phyloP scores from a whole-genome alignment of 1,284 basidiomycete species.

The Cryptococcus sp. region DNA sequence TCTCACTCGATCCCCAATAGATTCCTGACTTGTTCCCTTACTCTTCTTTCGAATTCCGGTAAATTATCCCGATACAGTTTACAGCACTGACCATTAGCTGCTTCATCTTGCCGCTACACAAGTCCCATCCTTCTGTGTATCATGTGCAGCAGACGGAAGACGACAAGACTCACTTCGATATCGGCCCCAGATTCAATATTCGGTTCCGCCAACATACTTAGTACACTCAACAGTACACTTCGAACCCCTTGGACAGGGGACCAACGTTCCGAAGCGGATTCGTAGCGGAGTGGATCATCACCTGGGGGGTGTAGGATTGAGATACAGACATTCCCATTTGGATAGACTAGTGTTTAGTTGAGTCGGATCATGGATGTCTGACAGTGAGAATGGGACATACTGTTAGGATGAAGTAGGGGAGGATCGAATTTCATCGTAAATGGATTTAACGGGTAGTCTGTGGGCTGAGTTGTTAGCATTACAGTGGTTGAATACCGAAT shows the following conservation, averaged over 20 bases:
- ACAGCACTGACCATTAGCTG: slow-evolving; percentile 57
- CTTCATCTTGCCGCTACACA: neutral
- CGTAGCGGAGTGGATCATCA: slow-evolving; percentile 69
- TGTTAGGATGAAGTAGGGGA: slow-evolving; percentile 94
- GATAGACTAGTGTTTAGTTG: slow-evolving; percentile 67
- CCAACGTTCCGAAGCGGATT: slow-evolving; percentile 95
- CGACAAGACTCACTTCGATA: slow-evolving; percentile 59
- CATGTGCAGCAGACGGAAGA: neutral
- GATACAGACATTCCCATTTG: slow-evolving; percentile 95
- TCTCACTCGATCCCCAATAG: slow-evolving; percentile 49
- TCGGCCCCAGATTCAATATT: slow-evolving; percentile 98
- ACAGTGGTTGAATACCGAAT: slow-evolving; percentile 1
- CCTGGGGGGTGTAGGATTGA: slow-evolving; percentile 97
- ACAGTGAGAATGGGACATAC: slow-evolving; percentile 53
- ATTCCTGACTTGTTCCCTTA: slow-evolving; percentile 50
- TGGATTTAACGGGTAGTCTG: slow-evolving; percentile 88
- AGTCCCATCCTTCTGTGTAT: no score
- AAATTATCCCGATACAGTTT: slow-evolving; percentile 88
- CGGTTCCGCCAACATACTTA: slow-evolving; percentile 99
- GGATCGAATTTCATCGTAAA: slow-evolving; percentile 99
- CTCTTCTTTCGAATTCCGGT: slow-evolving; percentile 52
- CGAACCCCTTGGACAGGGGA: slow-evolving; percentile 84
- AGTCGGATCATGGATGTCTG: slow-evolving; percentile 35
- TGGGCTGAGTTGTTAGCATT: slow-evolving; percentile 55
- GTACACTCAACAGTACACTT: slow-evolving; percentile 90